These are phyloP conservation scores for Lippia alba DNA, from an alignment of 305 asterid genomes.

Conservation along the genomic window DNA sequence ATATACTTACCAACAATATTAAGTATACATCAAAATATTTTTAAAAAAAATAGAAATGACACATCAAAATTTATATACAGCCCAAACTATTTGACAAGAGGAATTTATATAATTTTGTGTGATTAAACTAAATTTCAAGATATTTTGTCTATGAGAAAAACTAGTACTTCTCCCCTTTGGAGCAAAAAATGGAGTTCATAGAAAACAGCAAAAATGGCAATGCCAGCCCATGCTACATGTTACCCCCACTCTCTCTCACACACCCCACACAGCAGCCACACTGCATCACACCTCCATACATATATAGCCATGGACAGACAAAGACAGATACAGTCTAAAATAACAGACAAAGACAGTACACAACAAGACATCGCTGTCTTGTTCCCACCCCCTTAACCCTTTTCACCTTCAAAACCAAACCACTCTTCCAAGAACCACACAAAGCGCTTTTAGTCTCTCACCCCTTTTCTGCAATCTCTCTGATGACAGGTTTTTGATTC, in stretches of 20 bases:
- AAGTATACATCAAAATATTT: too few species aligned
- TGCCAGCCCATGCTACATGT: conserved; percentile 56
- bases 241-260: conserved; percentile 36
- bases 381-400: conserved; percentile 34
- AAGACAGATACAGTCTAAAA: conserved; percentile 43
- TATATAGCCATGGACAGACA: conserved; percentile 21
- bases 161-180: not conserved
- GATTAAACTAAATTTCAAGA: too few species aligned
- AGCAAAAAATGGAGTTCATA: conserved; percentile 17
- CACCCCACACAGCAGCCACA: conserved; percentile 40
- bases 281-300: conserved; percentile 27
- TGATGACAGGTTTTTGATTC: too few species aligned
- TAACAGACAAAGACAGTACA: conserved; percentile 60
- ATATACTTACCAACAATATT: too few species aligned
- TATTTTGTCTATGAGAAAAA: not conserved
- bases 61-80: too few species aligned
- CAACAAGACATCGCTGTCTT: conserved; percentile 77
- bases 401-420: conserved; percentile 35
- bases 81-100: too few species aligned
- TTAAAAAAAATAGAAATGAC: too few species aligned
- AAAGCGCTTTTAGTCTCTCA: conserved; percentile 5
- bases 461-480: too few species aligned
- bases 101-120: too few species aligned
- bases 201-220: conserved; percentile 41
- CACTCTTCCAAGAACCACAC: conserved; percentile 39